phyloP scores from a whole-genome alignment of 768 basidiomycete species.

The Naematelia aurantialba region DNA sequence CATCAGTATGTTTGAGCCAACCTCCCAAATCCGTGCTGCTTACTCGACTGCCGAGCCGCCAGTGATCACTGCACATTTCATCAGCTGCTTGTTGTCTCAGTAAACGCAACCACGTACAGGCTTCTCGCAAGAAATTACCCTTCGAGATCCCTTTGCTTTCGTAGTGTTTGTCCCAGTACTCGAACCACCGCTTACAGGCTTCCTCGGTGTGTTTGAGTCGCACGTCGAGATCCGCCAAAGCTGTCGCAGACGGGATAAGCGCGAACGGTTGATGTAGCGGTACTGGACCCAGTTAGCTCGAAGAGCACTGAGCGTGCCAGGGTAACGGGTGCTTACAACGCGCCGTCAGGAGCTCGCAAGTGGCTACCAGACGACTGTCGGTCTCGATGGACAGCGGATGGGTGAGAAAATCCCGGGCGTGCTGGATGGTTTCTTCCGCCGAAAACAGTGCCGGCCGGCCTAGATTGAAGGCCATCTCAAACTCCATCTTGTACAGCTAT shows the following conservation, averaged over 20 bases:
- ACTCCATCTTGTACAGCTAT: constrained; percentile 38
- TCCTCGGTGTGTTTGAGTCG: constrained; percentile 20
- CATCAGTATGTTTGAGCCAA: background rate
- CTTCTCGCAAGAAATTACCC: constrained; percentile 29
- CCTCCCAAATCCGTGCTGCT: too few relatives aligned
- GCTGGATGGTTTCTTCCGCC: constrained; percentile 13
- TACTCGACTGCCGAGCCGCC: constrained; percentile 19
- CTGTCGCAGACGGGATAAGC: constrained; percentile 16
- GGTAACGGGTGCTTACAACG: constrained; percentile 13
- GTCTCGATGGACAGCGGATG: constrained; percentile 15
- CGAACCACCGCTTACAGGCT: constrained; percentile 24
- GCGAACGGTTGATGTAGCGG: constrained; percentile 33
- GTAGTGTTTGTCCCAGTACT: constrained; percentile 36
- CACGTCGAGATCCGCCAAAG: constrained; percentile 32
- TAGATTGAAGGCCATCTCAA: constrained; percentile 32
- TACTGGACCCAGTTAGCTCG: background rate
- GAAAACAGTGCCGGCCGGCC: constrained; percentile 20
- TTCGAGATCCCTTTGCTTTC: constrained; percentile 2
- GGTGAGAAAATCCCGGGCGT: constrained; percentile 16
- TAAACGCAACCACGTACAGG: constrained; percentile 17
- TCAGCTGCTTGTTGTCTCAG: constrained; percentile 4
- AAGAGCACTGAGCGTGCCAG: background rate
- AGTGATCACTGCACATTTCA: constrained; percentile 26
- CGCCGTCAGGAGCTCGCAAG: constrained; percentile 17
- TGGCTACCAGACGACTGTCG: constrained; percentile 19